A percentile compares a stretch with the other conserved stretches of the same genome.
phyloP scores from a whole-genome alignment of 345 rosid species.

The Mercurialis annua region DNA sequence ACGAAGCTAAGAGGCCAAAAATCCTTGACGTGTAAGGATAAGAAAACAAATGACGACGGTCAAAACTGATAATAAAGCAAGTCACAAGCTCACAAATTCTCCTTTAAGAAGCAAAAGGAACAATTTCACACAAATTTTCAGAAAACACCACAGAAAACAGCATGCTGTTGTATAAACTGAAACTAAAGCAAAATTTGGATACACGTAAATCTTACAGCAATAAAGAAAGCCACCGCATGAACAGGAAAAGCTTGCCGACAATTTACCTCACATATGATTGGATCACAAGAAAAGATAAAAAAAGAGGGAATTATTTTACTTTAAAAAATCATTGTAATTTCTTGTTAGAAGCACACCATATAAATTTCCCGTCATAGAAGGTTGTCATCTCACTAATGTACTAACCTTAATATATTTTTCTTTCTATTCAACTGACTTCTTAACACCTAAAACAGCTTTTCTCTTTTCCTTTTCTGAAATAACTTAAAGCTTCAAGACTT shows the following conservation, averaged over 20 bases:
- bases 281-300: neutral
- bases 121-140: neutral
- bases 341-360: neutral
- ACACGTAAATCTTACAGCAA: neutral
- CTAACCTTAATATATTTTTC: neutral
- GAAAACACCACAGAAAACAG: too few relatives aligned
- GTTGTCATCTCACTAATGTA: neutral
- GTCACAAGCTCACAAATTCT: neutral
- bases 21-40: neutral
- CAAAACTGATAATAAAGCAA: neutral
- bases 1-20: constrained; percentile 7
- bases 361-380: neutral
- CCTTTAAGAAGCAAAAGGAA: neutral
- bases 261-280: neutral
- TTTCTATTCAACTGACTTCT: neutral
- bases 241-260: neutral
- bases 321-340: neutral
- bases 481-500: constrained; percentile 2
- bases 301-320: constrained; percentile 1
- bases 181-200: neutral
- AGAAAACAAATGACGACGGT: neutral
- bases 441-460: neutral
- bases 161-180: neutral
- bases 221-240: neutral
- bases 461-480: neutral